Conservation (phyloP, 2,329 filamentous ascomycete genomes). For the Curvularia sp. region DNA sequence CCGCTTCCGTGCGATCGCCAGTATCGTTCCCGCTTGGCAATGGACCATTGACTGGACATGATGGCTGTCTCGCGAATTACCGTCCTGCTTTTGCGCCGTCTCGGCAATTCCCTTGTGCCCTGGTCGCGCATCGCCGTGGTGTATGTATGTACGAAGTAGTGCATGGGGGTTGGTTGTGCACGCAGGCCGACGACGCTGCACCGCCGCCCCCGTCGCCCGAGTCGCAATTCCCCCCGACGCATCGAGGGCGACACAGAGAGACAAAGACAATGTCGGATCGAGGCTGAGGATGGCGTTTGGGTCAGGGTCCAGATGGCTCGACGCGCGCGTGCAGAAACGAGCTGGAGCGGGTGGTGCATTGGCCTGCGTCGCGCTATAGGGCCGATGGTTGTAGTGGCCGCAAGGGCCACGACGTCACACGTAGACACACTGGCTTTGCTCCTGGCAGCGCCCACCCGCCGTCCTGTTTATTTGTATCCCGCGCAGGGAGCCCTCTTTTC, state of each 20-base stretch:
- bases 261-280: constrained; percentile 7
- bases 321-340: constrained; percentile 4
- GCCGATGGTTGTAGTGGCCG: constrained; percentile 25
- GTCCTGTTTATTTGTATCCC: constrained; percentile 29
- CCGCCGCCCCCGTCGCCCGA: not conserved
- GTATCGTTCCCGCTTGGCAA: constrained; percentile 21
- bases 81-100: constrained; percentile 15
- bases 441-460: constrained; percentile 23
- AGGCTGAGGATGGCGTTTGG: constrained; percentile 22
- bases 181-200: not conserved
- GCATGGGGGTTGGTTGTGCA: not conserved
- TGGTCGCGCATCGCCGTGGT: constrained; percentile 9
- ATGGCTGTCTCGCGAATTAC: constrained; percentile 17
- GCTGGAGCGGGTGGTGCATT: constrained; percentile 11
- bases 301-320: constrained; percentile 24
- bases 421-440: constrained; percentile 14
- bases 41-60: constrained; percentile 13
- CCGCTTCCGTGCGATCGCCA: constrained; percentile 21
- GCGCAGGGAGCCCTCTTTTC: constrained; percentile 18
- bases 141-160: not conserved
- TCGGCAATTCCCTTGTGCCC: constrained; percentile 11
- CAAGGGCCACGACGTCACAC: constrained; percentile 28
- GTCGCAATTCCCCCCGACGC: constrained; percentile 19
- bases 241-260: not conserved
- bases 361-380: constrained; percentile 14